Conservation (phyloP, 2,329 filamentous ascomycete genomes). For the Aspergillus novofumigatus region DNA sequence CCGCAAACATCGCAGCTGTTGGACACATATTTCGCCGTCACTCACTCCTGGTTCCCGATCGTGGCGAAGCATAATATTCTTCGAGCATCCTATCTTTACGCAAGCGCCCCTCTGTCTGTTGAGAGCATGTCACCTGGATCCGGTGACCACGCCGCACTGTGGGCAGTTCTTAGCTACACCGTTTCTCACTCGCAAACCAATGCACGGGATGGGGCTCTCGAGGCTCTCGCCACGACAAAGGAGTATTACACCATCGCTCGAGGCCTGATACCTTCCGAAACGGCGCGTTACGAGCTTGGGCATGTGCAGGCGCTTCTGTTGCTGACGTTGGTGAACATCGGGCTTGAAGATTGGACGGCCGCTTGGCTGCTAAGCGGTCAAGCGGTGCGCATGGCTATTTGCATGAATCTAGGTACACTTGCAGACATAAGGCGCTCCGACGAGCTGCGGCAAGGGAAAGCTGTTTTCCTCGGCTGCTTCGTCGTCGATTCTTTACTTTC, state of each 20-base stretch:
- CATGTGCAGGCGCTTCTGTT: constrained; percentile 44
- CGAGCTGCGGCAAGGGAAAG: constrained; percentile 35
- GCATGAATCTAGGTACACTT: constrained; percentile 31
- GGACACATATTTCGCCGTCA: constrained; percentile 56
- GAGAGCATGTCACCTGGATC: constrained; percentile 28
- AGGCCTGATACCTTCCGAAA: constrained; percentile 37
- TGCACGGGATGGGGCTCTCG: constrained; percentile 12
- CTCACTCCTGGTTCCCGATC: constrained; percentile 59
- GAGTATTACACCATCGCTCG: constrained; percentile 35
- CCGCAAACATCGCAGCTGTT: constrained; percentile 49
- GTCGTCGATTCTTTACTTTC: constrained; percentile 52
- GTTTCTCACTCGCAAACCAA: constrained; percentile 27
- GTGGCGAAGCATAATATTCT: constrained; percentile 55
- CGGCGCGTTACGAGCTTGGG: constrained; percentile 36
- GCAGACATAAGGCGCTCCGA: constrained; percentile 26
- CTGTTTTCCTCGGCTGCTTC: constrained; percentile 51
- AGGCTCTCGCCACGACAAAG: constrained; percentile 23
- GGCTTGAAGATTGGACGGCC: constrained; percentile 42
- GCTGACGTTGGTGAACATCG: constrained; percentile 49
- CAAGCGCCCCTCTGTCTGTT: constrained; percentile 37
- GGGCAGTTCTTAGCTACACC: constrained; percentile 43
- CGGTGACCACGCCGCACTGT: constrained; percentile 41
- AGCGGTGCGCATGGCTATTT: constrained; percentile 47
- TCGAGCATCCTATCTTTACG: constrained; percentile 54
- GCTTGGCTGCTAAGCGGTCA: constrained; percentile 53